phyloP scores from a whole-genome alignment of 2,329 filamentous ascomycete species.

The Ambrosiella xylebori region DNA sequence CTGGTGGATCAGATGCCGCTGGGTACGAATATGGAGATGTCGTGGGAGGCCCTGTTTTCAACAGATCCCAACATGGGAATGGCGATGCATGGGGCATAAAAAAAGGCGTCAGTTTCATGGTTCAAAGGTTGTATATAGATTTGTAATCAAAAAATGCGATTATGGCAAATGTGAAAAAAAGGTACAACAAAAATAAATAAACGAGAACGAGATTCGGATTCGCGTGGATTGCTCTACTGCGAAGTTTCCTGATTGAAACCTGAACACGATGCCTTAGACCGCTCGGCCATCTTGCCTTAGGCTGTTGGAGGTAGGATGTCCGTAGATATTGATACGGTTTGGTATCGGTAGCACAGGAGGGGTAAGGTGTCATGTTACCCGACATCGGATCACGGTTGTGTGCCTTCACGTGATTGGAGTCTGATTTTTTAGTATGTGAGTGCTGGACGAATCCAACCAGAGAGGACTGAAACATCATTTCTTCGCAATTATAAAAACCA shows the following conservation, averaged over 20 bases:
- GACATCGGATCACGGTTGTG: too few relatives aligned
- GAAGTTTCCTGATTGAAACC: constrained; percentile 5
- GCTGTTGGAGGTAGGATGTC: too few relatives aligned
- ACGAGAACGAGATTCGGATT: constrained; percentile 18
- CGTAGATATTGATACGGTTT: too few relatives aligned
- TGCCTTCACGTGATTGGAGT: too few relatives aligned
- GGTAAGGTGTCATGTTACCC: too few relatives aligned
- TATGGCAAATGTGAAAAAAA: background rate
- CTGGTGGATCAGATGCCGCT: constrained; percentile 5
- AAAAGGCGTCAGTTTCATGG: background rate
- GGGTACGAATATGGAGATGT: constrained; percentile 4
- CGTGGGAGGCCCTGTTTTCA: background rate
- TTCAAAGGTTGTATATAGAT: too few relatives aligned
- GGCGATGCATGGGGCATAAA: background rate
- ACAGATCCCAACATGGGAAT: background rate
- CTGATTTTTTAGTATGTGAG: too few relatives aligned
- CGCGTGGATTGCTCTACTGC: constrained; percentile 13
- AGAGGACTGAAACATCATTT: too few relatives aligned
- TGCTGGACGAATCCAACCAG: too few relatives aligned
- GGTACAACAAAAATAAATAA: constrained; percentile 15
- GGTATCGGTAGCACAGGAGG: too few relatives aligned
- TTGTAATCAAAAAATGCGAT: background rate
- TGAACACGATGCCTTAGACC: constrained; percentile 10
- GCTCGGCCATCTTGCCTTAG: constrained; percentile 9
- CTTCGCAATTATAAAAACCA: too few relatives aligned